These are phyloP conservation scores for Sporothrix humicola DNA, from an alignment of 2,329 filamentous ascomycete species.

Conservation along the genomic window DNA sequence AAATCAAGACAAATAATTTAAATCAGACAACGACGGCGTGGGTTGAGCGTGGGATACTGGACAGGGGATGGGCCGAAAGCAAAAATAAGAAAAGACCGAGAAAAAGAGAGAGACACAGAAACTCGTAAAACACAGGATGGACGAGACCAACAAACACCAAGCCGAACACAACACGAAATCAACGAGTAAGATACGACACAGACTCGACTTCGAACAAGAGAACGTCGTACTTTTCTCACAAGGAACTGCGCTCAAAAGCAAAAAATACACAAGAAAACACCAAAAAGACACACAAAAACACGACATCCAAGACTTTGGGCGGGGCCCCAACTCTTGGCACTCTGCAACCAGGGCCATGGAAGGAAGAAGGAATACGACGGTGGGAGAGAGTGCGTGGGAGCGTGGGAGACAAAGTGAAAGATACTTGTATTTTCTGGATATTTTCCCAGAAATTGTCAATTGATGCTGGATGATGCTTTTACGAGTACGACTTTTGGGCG, in stretches of 20 bases:
- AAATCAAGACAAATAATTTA: no score
- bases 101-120: background rate
- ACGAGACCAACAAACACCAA: background rate
- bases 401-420: no score
- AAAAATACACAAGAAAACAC: no score
- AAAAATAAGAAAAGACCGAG: background rate
- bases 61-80: background rate
- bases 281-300: background rate
- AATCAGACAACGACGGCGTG: no score
- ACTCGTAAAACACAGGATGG: no score
- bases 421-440: no score
- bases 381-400: no score
- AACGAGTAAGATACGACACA: no score
- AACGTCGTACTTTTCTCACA: background rate
- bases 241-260: background rate
- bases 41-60: background rate
- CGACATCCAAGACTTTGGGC: slow-evolving; percentile 1
- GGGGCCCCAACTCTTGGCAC: slow-evolving; percentile 22
- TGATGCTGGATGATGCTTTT: background rate
- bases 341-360: slow-evolving; percentile 17
- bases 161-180: background rate
- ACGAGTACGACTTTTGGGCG: background rate
- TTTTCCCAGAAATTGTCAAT: no score
- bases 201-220: no score
- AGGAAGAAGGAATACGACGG: slow-evolving; percentile 15